These are phyloP conservation scores for Asterella californica DNA, from an alignment of 225 moss, liverwort and hornwort species.

Conservation along the genomic window DNA sequence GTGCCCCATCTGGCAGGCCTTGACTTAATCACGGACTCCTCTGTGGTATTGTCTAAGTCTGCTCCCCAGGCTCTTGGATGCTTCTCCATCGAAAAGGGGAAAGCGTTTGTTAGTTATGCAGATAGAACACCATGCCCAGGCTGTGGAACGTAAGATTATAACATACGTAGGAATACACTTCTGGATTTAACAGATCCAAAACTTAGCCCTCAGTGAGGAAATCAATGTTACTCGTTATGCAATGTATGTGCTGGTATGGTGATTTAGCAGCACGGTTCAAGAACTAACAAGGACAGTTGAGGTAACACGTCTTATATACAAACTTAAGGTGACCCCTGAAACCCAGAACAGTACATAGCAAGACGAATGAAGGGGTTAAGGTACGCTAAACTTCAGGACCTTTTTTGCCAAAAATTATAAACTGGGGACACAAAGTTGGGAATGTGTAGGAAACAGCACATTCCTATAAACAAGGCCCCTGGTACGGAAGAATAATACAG, in stretches of 20 bases:
- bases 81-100: neutral
- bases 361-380: too few species aligned
- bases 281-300: too few species aligned
- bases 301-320: neutral
- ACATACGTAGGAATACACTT: neutral
- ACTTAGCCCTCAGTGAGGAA: neutral
- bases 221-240: neutral
- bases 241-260: neutral
- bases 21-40: conserved; percentile 56
- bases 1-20: conserved; percentile 46
- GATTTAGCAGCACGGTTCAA: too few species aligned
- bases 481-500: too few species aligned
- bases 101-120: neutral
- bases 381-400: too few species aligned
- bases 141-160: neutral
- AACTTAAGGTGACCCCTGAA: neutral
- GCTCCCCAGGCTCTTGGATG: conserved; percentile 8
- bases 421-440: too few species aligned
- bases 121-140: neutral
- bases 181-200: neutral
- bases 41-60: conserved; percentile 15
- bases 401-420: too few species aligned
- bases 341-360: neutral
- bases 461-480: too few species aligned
- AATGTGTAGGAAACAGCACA: too few species aligned